Evolutionary conservation across 805 yeast genomes (phyloP).

Genomic region (Soucietia sequanensis): DNA sequence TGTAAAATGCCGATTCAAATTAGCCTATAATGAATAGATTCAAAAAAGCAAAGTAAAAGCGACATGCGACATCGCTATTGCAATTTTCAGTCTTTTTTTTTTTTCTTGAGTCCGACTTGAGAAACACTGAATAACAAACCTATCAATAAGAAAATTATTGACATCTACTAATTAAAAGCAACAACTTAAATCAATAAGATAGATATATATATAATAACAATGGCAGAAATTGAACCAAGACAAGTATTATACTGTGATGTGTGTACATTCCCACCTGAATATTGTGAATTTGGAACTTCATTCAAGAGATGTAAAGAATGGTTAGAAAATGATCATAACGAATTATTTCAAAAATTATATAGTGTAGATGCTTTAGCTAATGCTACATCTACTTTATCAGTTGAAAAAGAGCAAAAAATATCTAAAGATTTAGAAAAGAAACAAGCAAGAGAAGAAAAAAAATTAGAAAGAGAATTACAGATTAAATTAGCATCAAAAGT

Average conservation of each 20-base stretch:
- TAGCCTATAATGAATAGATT: too few species aligned
- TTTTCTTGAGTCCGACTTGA: too few species aligned
- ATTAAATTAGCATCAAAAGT: conserved; percentile 80
- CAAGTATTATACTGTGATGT: conserved; percentile 67
- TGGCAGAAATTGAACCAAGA: conserved; percentile 32
- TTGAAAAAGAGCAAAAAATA: conserved; percentile 80
- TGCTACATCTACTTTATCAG: conserved; percentile 58
- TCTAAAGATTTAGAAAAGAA: conserved; percentile 79
- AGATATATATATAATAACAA: conserved; percentile 9
- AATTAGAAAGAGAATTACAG: conserved; percentile 79
- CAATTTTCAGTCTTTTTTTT: too few species aligned
- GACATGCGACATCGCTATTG: too few species aligned
- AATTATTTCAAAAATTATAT: conserved; percentile 59
- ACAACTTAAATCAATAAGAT: too few species aligned
- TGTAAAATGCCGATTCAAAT: too few species aligned
- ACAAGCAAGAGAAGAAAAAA: conserved; percentile 82
- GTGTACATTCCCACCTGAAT: conserved; percentile 84
- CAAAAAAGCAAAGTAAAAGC: too few species aligned
- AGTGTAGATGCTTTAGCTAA: conserved; percentile 55
- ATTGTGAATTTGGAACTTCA: conserved; percentile 86
- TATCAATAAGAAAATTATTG: conserved; percentile 6
- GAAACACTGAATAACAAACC: conserved; percentile 17
- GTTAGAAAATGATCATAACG: conserved; percentile 61
- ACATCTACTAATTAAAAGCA: neutral
- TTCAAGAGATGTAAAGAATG: conserved; percentile 82